Percentiles rank a stretch among this genome's conserved stretches.
These are phyloP conservation scores for Darksidea phi DNA, from an alignment of 495 filamentous ascomycete genomes.

Conservation along the genomic window DNA sequence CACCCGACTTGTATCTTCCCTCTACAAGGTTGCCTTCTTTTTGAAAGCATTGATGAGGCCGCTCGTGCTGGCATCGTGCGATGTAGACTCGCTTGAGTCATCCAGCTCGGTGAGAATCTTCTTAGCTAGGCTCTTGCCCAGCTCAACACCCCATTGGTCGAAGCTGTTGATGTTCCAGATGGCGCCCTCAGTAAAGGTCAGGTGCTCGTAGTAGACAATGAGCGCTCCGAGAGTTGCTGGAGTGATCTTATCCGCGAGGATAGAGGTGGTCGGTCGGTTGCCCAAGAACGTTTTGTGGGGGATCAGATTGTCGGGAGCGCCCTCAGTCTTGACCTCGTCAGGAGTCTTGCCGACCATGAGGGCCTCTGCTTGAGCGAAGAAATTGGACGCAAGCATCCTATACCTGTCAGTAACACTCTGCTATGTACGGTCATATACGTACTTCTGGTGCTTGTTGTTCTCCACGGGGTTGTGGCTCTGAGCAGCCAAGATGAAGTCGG, in stretches of 20 bases:
- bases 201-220: slow-evolving; percentile 97
- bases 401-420: slow-evolving; percentile 9
- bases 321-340: slow-evolving; percentile 85
- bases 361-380: slow-evolving; percentile 95
- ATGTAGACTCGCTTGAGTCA: slow-evolving; percentile 61
- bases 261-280: slow-evolving; percentile 93
- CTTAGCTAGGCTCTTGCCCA: slow-evolving; percentile 92
- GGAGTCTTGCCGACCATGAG: slow-evolving; percentile 97
- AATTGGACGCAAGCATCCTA: slow-evolving; percentile 96
- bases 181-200: slow-evolving; percentile 96
- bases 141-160: slow-evolving; percentile 98
- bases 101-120: slow-evolving; percentile 58
- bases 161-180: slow-evolving; percentile 99
- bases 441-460: slow-evolving; percentile 88
- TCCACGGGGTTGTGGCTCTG: slow-evolving; percentile 95
- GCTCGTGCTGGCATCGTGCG: slow-evolving; percentile 82
- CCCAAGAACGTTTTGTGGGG: slow-evolving; percentile 99
- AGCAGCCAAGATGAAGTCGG: slow-evolving; percentile 94
- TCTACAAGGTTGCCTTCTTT: slow-evolving; percentile 53
- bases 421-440: slow-evolving; percentile 21
- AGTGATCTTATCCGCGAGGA: slow-evolving; percentile 92
- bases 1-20: background rate
- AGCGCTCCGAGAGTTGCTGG: slow-evolving; percentile 89
- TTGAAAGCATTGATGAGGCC: slow-evolving; percentile 87
- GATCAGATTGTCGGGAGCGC: slow-evolving; percentile 76